Conservation (phyloP, 2,329 filamentous ascomycete species). For the Talaromyces sp. region DNA sequence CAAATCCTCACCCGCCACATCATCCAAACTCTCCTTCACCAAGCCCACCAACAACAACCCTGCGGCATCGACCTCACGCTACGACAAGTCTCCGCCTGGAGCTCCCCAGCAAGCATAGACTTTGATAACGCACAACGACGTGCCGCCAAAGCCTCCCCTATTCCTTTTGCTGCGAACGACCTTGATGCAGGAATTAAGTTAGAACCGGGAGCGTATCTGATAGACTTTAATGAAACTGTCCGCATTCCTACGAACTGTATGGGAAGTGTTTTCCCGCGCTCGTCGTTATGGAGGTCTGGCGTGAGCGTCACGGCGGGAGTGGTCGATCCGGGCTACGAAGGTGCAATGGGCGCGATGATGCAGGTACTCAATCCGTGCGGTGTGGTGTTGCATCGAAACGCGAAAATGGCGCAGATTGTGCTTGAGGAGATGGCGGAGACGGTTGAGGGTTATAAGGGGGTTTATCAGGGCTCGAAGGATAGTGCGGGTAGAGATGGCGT, state of each 20-base stretch:
- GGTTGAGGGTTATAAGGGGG: conserved; percentile 36
- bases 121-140: conserved; percentile 30
- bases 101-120: conserved; percentile 29
- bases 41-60: conserved; percentile 28
- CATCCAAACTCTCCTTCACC: conserved; percentile 22
- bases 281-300: conserved; percentile 42
- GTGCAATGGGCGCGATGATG: conserved; percentile 39
- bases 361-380: conserved; percentile 37
- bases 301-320: conserved; percentile 38
- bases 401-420: conserved; percentile 41
- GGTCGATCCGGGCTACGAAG: conserved; percentile 43
- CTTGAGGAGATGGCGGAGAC: conserved; percentile 36
- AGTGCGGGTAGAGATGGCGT: conserved; percentile 22
- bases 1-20: conserved; percentile 23
- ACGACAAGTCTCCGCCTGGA: conserved; percentile 26
- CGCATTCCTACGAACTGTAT: conserved; percentile 39
- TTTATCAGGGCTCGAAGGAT: conserved; percentile 33
- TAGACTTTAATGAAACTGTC: conserved; percentile 43
- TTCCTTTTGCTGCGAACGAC: conserved; percentile 20
- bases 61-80: conserved; percentile 33
- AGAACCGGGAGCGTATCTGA: conserved; percentile 33
- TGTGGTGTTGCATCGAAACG: conserved; percentile 32
- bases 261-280: conserved; percentile 38
- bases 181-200: conserved; percentile 19
- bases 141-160: conserved; percentile 22